These are phyloP conservation scores for Puccinia polysora DNA, from an alignment of 1,284 basidiomycete genomes.

Conservation along the genomic window DNA sequence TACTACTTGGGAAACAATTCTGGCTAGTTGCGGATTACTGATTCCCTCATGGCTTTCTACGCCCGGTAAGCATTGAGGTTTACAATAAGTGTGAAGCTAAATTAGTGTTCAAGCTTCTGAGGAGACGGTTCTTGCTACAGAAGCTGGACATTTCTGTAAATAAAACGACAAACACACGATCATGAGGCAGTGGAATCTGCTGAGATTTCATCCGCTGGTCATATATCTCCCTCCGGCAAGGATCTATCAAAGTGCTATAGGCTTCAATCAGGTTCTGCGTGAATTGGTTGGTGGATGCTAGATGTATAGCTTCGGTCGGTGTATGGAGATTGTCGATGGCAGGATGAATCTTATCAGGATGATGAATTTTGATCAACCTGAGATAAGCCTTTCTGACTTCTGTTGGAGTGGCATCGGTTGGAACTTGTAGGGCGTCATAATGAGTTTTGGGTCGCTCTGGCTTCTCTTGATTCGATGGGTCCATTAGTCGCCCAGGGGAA, in stretches of 20 bases:
- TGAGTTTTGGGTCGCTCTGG: too few relatives aligned
- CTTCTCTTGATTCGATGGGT: too few relatives aligned
- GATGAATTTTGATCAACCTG: conserved; percentile 28
- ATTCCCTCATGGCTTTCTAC: too few relatives aligned
- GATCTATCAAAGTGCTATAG: conserved; percentile 18
- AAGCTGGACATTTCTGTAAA: neutral
- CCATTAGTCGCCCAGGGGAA: too few relatives aligned
- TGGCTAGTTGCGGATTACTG: too few relatives aligned
- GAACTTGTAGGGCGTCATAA: conserved; percentile 21
- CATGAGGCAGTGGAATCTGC: neutral
- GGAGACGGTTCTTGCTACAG: too few relatives aligned
- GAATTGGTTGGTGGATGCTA: neutral
- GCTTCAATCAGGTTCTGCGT: conserved; percentile 28
- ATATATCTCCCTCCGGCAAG: neutral
- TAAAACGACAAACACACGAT: neutral
- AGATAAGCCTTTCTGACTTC: conserved; percentile 31
- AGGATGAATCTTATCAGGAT: conserved; percentile 25
- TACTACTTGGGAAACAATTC: conserved; percentile 23
- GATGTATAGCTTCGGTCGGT: neutral
- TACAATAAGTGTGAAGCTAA: too few relatives aligned
- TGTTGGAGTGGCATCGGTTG: conserved; percentile 10
- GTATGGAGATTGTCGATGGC: neutral
- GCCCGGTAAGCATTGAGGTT: too few relatives aligned
- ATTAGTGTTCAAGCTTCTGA: too few relatives aligned
- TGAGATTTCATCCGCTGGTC: neutral